Evolutionary conservation across 2,329 filamentous ascomycete species (phyloP), one percentile per base, ranked within the genome.

Genomic region (Phialophora verrucosa): DNA sequence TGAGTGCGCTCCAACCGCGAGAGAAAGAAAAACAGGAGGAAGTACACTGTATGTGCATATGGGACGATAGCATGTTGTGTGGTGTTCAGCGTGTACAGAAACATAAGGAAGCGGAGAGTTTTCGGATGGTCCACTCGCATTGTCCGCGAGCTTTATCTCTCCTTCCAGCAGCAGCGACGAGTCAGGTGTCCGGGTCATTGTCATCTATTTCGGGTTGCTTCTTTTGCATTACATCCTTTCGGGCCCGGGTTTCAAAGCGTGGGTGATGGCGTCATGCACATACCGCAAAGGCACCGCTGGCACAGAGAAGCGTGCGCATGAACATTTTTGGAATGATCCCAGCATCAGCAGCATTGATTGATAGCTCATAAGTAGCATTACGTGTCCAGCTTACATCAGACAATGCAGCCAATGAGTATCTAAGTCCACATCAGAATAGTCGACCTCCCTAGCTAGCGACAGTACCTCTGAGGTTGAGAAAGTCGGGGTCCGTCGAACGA

Each of bases 11-110:
- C 1, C 4, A 14, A 14, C 23, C 12, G 25, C 11, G 20, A 12
- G 20, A 23, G 25, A 27, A 32, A 25, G 47, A 27, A 58, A 17
- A 58, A 5, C n/a, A 58, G 20, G 12, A 59, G 27, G 31, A 31
- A 32, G 25, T 29, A 49, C 38, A 49, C 29, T 17, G 17, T 35
- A 35, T 35, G 57, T 47, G 23, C 47, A 59, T 35, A 59, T 50
- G 57, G 57, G 42, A n/a, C 14, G 20, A 51, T 1, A 17, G 49
- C 14, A 29, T n/a, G 49, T 11, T 23, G 20, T 23, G 23, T 51
- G 49, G 14, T 27, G n/a, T 11, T 51, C 10, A 12, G 23, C 20
- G 14, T 51, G 49, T 27, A 25, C 31, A 44, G 10, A 27, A 35
- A n/a, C 27, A 56, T 5, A 20, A 4, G 27, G 14, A 7, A n/a